These are phyloP conservation scores for Tetrastigma voinierianum DNA, from an alignment of 164 flowering plant species.

Conservation along the genomic window DNA sequence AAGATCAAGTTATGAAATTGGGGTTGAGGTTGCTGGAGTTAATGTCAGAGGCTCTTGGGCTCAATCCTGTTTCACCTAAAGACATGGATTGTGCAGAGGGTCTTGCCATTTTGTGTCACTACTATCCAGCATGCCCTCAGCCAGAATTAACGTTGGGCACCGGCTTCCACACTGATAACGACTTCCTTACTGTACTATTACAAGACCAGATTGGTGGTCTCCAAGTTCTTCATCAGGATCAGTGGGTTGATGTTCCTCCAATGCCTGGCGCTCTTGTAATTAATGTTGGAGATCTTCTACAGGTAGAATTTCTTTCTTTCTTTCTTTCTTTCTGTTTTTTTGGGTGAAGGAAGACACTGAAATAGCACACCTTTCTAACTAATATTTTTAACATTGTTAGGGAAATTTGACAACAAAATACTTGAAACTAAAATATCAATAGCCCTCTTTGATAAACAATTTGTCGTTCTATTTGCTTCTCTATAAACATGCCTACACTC, in stretches of 20 bases:
- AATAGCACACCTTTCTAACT: too few species aligned
- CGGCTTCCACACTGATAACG: conserved; percentile 32
- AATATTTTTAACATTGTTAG: too few species aligned
- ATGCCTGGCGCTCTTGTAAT: conserved; percentile 36
- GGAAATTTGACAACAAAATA: too few species aligned
- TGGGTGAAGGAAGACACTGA: too few species aligned
- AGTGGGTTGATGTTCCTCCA: conserved; percentile 34
- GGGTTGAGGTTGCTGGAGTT: conserved; percentile 21
- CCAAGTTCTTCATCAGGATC: conserved; percentile 36
- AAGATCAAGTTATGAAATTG: conserved; percentile 12
- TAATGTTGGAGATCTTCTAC: conserved; percentile 46
- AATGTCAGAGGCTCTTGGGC: conserved; percentile 30
- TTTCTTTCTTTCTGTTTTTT: neutral
- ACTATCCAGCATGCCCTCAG: conserved; percentile 52
- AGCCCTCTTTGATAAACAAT: too few species aligned
- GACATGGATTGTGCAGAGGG: conserved; percentile 25
- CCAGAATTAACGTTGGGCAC: conserved; percentile 43
- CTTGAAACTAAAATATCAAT: too few species aligned
- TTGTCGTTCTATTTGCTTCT: too few species aligned
- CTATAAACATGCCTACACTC: too few species aligned
- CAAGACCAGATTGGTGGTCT: conserved; percentile 51
- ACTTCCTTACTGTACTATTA: conserved; percentile 41
- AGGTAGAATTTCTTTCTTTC: conserved; percentile 31
- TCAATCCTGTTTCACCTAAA: conserved; percentile 14
- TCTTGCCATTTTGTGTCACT: conserved; percentile 17